Base-by-base conservation (phyloP, 495 filamentous ascomycete species). In the Geoglossum glabrum region DNA sequence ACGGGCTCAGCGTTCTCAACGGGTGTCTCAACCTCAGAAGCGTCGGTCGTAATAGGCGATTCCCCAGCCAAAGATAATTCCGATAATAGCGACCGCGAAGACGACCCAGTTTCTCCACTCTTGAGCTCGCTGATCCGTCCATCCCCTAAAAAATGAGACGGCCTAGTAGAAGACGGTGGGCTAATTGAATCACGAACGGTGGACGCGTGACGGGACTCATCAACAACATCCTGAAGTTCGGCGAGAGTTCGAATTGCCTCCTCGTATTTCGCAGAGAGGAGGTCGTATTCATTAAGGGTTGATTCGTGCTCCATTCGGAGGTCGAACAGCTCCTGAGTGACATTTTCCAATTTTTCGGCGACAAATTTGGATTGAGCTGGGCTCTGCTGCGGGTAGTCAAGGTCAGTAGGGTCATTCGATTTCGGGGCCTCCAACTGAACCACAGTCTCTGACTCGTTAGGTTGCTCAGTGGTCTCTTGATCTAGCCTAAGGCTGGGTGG, bases 11-110 rank as follows among this genome's bases (percentile, higher is more conserved):
- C 28, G 15, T 15, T 19, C 36, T 54, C 26, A 15, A 40, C 26
- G 27, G 66, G 69, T 34, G 71, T 71, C 61, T 77, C 79, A 56
- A 72, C 70, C 68, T 82, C 76, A 63, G 80, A 81, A 27, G 74
- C 73, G 64, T 82, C 76, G 64, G 73, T 72, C 63, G 54, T 80
- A 66, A 76, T 75, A 63, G 79, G 81, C 67, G 86, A 89, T 67
- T 84, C 87, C 80, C 83, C 85, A 79, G 76, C 87, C 74, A 84
- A 96, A 72, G 87, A 95, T 70, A 95, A 81, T 71, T 96, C 90
- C 80, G 88, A 90, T 60, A 86, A 95, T 67, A 96, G 86, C 70
- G 90, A 95, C 68, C 84, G 89, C 79, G 87, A 87, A 74, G 84
- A 89, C 76, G 85, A 86, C 51, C 56, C 56, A 58, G 31, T 45